phyloP scores from a whole-genome alignment of 768 basidiomycete species.

The Hericium erinaceus region DNA sequence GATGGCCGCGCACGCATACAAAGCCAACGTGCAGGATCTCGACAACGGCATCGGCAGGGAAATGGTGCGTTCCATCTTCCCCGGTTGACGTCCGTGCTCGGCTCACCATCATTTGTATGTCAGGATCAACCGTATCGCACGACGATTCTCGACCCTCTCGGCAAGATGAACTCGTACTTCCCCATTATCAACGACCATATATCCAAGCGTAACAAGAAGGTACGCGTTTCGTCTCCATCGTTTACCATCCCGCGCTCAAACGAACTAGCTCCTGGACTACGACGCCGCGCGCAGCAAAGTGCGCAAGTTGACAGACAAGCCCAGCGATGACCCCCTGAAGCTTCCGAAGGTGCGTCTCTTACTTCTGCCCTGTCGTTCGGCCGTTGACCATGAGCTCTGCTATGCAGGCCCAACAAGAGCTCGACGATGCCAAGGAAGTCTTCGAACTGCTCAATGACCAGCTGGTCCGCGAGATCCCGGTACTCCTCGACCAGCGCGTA shows the following conservation, averaged over 20 bases:
- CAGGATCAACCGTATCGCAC: slow-evolving; percentile 93
- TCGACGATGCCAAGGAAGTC: slow-evolving; percentile 90
- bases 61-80: slow-evolving; percentile 46
- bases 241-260: neutral
- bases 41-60: slow-evolving; percentile 79
- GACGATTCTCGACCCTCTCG: slow-evolving; percentile 89
- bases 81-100: neutral
- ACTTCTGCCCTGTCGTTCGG: neutral
- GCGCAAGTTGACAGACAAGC: slow-evolving; percentile 86
- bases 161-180: slow-evolving; percentile 95
- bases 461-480: slow-evolving; percentile 82
- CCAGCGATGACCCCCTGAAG: slow-evolving; percentile 87
- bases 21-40: slow-evolving; percentile 87
- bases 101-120: neutral
- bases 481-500: slow-evolving; percentile 88
- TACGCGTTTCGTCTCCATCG: slow-evolving; percentile 19
- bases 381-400: neutral
- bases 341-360: slow-evolving; percentile 58
- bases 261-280: slow-evolving; percentile 78
- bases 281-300: slow-evolving; percentile 86
- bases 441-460: slow-evolving; percentile 92
- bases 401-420: slow-evolving; percentile 82
- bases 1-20: slow-evolving; percentile 96
- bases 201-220: slow-evolving; percentile 94
- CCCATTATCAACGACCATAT: slow-evolving; percentile 92